Percentiles rank a stretch among this genome's conserved stretches.
phyloP scores from a whole-genome alignment of 2,329 filamentous ascomycete genomes.

The Trichoderma sp. region DNA sequence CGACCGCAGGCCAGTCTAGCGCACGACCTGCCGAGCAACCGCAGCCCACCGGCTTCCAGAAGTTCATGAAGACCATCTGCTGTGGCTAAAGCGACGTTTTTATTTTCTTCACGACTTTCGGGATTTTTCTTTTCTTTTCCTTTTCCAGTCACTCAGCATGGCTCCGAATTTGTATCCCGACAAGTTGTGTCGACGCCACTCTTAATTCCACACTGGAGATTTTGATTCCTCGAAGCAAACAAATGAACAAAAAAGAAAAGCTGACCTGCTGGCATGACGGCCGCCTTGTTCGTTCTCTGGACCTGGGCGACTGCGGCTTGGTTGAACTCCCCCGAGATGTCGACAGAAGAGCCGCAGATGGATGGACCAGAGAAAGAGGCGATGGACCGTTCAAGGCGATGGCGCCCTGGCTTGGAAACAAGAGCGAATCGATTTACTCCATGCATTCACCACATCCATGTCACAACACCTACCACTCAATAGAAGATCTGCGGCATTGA shows the following conservation, averaged over 20 bases:
- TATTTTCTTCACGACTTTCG: slow-evolving; percentile 29
- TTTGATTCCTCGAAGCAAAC: slow-evolving; percentile 14
- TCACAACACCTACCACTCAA: slow-evolving; percentile 32
- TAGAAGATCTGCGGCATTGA: slow-evolving; percentile 33
- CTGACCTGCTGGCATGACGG: slow-evolving; percentile 12
- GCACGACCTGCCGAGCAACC: slow-evolving; percentile 65
- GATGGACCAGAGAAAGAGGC: background rate
- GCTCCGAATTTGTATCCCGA: slow-evolving; percentile 26
- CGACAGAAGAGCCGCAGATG: background rate
- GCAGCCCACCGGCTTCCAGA: slow-evolving; percentile 79
- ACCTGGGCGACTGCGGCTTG: slow-evolving; percentile 7
- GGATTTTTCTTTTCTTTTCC: slow-evolving; percentile 34
- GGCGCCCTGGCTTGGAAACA: slow-evolving; percentile 18
- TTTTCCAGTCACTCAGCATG: slow-evolving; percentile 1
- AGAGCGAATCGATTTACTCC: slow-evolving; percentile 23
- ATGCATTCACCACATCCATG: slow-evolving; percentile 27
- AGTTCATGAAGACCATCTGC: slow-evolving; percentile 90
- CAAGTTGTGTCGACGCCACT: slow-evolving; percentile 21
- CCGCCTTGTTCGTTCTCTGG: slow-evolving; percentile 6
- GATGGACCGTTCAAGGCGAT: slow-evolving; percentile 17
- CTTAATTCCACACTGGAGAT: slow-evolving; percentile 25
- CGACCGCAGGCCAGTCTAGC: slow-evolving; percentile 54
- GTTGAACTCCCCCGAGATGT: background rate
- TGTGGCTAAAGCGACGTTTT: slow-evolving; percentile 64
- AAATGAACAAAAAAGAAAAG: background rate